These are phyloP conservation scores for Paecilomyces sp. DNA, from an alignment of 2,329 filamentous ascomycete genomes.

Conservation along the genomic window DNA sequence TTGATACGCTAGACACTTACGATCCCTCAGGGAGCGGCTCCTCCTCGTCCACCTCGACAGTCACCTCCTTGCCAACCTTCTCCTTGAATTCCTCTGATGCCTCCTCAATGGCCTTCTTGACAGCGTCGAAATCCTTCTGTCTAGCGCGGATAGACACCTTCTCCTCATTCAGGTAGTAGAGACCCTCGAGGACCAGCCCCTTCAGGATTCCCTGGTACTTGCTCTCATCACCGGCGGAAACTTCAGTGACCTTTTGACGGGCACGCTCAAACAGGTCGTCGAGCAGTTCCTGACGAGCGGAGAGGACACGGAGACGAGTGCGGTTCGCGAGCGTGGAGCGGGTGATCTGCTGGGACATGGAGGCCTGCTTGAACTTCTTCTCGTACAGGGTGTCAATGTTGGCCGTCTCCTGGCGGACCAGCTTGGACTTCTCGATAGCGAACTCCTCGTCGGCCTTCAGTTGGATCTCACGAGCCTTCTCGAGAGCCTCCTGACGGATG, in stretches of 20 bases:
- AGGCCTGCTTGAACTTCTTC: slow-evolving; percentile 98
- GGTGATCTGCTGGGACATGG: slow-evolving; percentile 98
- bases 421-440: slow-evolving; percentile 97
- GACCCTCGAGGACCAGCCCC: slow-evolving; percentile 77
- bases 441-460: slow-evolving; percentile 99
- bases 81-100: slow-evolving; percentile 81
- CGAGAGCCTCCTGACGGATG: slow-evolving; percentile 96
- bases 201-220: slow-evolving; percentile 73
- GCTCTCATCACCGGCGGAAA: slow-evolving; percentile 44
- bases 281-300: slow-evolving; percentile 81
- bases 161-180: slow-evolving; percentile 79
- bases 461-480: slow-evolving; percentile 95
- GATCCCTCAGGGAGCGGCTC: slow-evolving; percentile 72
- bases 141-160: slow-evolving; percentile 68
- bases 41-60: slow-evolving; percentile 67
- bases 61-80: slow-evolving; percentile 61
- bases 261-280: slow-evolving; percentile 83
- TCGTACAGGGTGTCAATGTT: slow-evolving; percentile 89
- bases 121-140: slow-evolving; percentile 68
- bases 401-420: slow-evolving; percentile 90
- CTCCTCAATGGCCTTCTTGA: slow-evolving; percentile 70
- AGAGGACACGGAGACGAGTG: slow-evolving; percentile 81
- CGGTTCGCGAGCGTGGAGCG: slow-evolving; percentile 95
- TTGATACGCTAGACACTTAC: slow-evolving; percentile 50
- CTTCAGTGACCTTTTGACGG: slow-evolving; percentile 60